phyloP scores from a whole-genome alignment of 208 protist species.

The Wallacemonas sp. region DNA sequence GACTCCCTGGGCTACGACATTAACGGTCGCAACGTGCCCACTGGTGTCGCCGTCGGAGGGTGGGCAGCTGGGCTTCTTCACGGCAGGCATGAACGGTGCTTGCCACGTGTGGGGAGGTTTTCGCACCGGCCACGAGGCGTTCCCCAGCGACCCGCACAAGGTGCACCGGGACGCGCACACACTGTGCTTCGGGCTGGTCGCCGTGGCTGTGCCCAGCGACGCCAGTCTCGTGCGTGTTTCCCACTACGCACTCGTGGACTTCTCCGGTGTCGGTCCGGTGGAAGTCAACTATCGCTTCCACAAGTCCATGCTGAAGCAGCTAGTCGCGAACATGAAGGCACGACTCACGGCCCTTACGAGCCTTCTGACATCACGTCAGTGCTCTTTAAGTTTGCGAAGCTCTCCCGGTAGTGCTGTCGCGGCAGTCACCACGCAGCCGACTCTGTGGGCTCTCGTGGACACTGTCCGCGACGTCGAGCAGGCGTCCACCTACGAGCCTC shows the following conservation, averaged over 20 bases:
- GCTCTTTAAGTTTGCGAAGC: neutral
- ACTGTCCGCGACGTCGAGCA: neutral
- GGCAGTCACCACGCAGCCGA: neutral
- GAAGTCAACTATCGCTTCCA: neutral
- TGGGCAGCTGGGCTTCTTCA: conserved; percentile 30
- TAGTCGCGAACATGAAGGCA: neutral
- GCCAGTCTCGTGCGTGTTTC: conserved; percentile 19
- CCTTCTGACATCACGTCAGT: neutral
- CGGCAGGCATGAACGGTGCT: conserved; percentile 20
- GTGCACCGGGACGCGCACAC: conserved; percentile 9
- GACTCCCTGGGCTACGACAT: conserved; percentile 13
- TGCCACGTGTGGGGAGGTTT: conserved; percentile 25
- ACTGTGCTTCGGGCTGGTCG: conserved; percentile 24
- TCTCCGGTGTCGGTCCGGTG: neutral
- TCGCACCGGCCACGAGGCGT: neutral
- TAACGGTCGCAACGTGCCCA: conserved; percentile 1
- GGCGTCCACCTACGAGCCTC: neutral
- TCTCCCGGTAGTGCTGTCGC: neutral
- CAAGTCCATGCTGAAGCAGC: conserved; percentile 4
- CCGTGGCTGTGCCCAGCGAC: conserved; percentile 28
- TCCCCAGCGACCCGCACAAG: conserved; percentile 9
- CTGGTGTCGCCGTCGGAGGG: conserved; percentile 10
- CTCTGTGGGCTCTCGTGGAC: neutral
- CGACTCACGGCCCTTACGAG: neutral
- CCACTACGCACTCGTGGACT: conserved; percentile 28